These are phyloP conservation scores for Penicillium sclerotigenum DNA, from an alignment of 2,329 filamentous ascomycete species.

Conservation along the genomic window DNA sequence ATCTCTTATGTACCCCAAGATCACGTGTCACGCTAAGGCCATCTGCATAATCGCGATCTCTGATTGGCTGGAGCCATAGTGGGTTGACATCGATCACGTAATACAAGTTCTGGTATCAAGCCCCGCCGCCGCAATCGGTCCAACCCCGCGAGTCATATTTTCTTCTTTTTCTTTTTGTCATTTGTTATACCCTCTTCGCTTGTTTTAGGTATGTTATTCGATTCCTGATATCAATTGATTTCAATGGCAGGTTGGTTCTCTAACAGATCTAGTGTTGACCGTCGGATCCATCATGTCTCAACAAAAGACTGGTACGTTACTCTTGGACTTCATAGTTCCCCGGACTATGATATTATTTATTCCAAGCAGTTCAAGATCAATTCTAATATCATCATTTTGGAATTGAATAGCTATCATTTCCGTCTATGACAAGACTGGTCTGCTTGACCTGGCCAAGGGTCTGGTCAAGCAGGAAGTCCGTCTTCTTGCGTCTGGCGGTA, in stretches of 20 bases:
- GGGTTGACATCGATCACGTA: conserved; percentile 9
- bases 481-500: conserved; percentile 91
- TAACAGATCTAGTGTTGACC: conserved; percentile 23
- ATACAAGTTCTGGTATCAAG: background rate
- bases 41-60: background rate
- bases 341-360: conserved; percentile 17
- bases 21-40: conserved; percentile 19
- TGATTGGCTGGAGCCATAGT: background rate
- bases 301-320: conserved; percentile 40
- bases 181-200: conserved; percentile 14
- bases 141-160: conserved; percentile 26
- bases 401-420: conserved; percentile 73
- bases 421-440: conserved; percentile 97
- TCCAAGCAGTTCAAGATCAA: conserved; percentile 16
- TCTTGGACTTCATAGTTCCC: conserved; percentile 20
- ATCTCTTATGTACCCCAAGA: conserved; percentile 13
- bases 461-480: conserved; percentile 85
- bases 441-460: conserved; percentile 88
- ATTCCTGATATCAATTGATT: conserved; percentile 3
- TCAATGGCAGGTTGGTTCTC: conserved; percentile 5
- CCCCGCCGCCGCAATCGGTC: conserved; percentile 26
- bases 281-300: conserved; percentile 37
- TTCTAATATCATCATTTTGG: conserved; percentile 10
- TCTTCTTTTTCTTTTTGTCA: conserved; percentile 21
- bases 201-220: conserved; percentile 18